Conservation (phyloP, 139 green algal genomes). For the Chlamydomonas sp. region DNA sequence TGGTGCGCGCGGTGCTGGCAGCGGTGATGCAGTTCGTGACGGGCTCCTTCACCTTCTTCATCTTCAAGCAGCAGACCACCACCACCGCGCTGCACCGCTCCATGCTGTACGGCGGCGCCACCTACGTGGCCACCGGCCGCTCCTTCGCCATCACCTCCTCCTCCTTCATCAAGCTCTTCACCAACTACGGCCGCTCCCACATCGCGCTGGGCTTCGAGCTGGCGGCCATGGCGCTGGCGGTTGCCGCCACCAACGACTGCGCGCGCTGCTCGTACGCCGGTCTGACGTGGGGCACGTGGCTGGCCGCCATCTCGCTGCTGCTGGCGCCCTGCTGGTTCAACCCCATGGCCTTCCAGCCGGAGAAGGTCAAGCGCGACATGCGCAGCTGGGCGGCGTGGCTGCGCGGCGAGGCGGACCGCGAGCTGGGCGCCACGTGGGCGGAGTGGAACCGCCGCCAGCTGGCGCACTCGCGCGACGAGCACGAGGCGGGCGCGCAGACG, state of each 20-base stretch:
- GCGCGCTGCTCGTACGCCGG: constrained; percentile 43
- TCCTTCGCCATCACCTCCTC: constrained; percentile 79
- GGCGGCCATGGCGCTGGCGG: constrained; percentile 61
- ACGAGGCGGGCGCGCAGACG: not conserved
- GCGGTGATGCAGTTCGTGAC: constrained; percentile 40
- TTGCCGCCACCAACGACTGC: constrained; percentile 50
- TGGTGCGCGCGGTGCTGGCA: constrained; percentile 51
- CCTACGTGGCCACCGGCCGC: constrained; percentile 75
- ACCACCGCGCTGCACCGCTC: constrained; percentile 64
- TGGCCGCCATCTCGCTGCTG: constrained; percentile 69
- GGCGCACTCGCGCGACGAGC: constrained; percentile 26
- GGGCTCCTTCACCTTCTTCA: constrained; percentile 69
- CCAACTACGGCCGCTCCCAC: constrained; percentile 63
- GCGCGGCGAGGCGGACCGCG: not conserved
- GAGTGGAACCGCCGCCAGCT: constrained; percentile 19
- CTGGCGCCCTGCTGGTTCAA: constrained; percentile 80
- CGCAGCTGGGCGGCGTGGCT: not conserved
- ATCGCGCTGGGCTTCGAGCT: constrained; percentile 70
- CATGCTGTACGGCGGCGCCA: constrained; percentile 66
- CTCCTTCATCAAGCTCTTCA: constrained; percentile 63
- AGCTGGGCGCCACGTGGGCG: not conserved
- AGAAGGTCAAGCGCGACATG: constrained; percentile 15
- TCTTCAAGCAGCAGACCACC: constrained; percentile 68
- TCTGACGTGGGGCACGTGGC: constrained; percentile 71
- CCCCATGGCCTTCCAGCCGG: constrained; percentile 36